Conservation (phyloP, 2,329 filamentous ascomycete genomes). For the Curvularia lunata region DNA sequence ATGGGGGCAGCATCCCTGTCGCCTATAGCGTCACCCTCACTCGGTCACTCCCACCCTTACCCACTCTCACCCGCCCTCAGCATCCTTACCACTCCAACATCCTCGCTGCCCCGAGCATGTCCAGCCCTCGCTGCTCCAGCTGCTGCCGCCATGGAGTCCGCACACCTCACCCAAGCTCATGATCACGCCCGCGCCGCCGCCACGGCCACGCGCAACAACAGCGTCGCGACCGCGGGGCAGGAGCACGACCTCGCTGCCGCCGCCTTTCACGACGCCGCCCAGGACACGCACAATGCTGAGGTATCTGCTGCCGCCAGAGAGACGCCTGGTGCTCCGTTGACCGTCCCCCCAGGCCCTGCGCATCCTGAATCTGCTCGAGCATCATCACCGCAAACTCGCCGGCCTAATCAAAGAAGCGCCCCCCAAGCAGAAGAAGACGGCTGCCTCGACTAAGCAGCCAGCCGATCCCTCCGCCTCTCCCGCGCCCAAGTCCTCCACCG, state of each 20-base stretch:
- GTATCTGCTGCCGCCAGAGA: conserved; percentile 41
- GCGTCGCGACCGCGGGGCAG: conserved; percentile 81
- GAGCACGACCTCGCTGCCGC: conserved; percentile 88
- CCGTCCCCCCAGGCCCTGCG: conserved; percentile 69
- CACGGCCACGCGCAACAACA: conserved; percentile 69
- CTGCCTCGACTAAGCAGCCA: conserved; percentile 13
- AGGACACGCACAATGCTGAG: conserved; percentile 68
- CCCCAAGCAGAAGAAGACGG: conserved; percentile 38
- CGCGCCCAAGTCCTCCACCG: conserved; percentile 26
- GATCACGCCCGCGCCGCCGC: conserved; percentile 87
- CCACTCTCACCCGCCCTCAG: background rate
- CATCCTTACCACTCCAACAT: background rate
- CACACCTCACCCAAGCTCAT: conserved; percentile 77
- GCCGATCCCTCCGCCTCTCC: conserved; percentile 23
- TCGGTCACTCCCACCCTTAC: conserved; percentile 5
- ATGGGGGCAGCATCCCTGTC: conserved; percentile 15
- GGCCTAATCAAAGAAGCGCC: conserved; percentile 75
- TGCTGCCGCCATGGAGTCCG: conserved; percentile 68
- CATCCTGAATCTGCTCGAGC: conserved; percentile 82
- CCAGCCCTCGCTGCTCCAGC: background rate
- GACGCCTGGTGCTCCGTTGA: background rate
- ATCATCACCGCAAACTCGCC: conserved; percentile 84
- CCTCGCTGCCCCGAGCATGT: conserved; percentile 12
- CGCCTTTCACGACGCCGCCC: conserved; percentile 85
- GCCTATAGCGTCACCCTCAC: conserved; percentile 1